These are phyloP conservation scores for barrel medic (Medicago truncatula) DNA, from an alignment of 306 rosid genomes.

Conservation along the genomic window DNA sequence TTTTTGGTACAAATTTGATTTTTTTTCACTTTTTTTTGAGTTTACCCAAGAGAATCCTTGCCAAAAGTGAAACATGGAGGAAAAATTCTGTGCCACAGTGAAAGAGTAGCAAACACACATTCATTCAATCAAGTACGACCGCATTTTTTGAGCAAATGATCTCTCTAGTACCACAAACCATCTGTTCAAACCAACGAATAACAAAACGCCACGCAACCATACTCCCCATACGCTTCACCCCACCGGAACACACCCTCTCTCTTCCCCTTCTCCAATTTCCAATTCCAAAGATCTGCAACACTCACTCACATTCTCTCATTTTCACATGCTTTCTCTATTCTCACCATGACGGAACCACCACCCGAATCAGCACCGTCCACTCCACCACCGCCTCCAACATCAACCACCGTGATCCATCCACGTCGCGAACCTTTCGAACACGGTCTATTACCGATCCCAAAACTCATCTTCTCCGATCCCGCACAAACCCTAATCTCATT, in stretches of 20 bases:
- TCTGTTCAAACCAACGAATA: conserved; percentile 12
- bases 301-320: not conserved
- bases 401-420: conserved; percentile 66
- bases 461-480: conserved; percentile 89
- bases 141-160: conserved; percentile 20
- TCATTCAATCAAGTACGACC: not conserved
- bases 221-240: conserved; percentile 27
- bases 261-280: conserved; percentile 6
- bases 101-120: not conserved
- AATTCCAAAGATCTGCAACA: conserved; percentile 58
- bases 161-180: not conserved
- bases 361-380: conserved; percentile 58
- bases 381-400: conserved; percentile 48
- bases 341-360: conserved; percentile 76
- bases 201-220: conserved; percentile 31
- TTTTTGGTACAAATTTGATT: too few relatives aligned
- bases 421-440: conserved; percentile 95
- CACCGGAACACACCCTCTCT: conserved; percentile 44
- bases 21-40: too few relatives aligned
- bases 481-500: conserved; percentile 91
- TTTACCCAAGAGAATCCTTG: too few relatives aligned
- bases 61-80: not conserved
- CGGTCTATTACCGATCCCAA: conserved; percentile 87
- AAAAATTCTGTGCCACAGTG: not conserved
- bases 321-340: conserved; percentile 31